Evolutionary conservation across 2,329 filamentous ascomycete species (phyloP).

Genomic region (Hymenoscyphus scutula): DNA sequence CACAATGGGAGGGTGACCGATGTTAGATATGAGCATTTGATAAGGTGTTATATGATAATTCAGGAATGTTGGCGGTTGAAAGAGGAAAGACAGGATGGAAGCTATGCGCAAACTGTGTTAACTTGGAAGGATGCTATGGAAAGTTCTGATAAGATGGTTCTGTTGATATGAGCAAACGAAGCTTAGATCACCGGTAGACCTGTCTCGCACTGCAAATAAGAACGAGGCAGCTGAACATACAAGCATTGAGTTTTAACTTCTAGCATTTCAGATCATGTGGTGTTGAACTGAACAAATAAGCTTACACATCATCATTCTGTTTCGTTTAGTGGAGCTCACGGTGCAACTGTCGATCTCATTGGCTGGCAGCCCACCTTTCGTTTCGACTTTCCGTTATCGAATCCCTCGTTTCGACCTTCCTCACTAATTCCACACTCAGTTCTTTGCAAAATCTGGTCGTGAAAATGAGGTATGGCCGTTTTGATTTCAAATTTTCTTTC

Average conservation of each 20-base stretch:
- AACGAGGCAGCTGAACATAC: too few species aligned
- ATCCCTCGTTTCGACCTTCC: constrained; percentile 6
- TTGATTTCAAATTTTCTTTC: too few species aligned
- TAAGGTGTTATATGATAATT: constrained; percentile 18
- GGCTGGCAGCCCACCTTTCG: not conserved
- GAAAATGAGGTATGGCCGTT: too few species aligned
- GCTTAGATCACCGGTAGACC: too few species aligned
- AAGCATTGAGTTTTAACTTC: too few species aligned
- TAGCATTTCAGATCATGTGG: too few species aligned
- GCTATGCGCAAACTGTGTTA: not conserved
- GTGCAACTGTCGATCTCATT: too few species aligned
- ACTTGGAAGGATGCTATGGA: constrained; percentile 1
- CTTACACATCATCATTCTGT: too few species aligned
- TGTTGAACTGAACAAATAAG: too few species aligned
- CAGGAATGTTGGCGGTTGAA: constrained; percentile 22
- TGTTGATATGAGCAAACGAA: not conserved
- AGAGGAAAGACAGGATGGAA: not conserved
- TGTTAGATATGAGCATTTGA: constrained; percentile 16
- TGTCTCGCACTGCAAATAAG: too few species aligned
- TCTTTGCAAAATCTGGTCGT: too few species aligned
- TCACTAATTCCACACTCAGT: not conserved
- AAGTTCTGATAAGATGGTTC: not conserved
- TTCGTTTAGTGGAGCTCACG: too few species aligned
- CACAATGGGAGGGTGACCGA: not conserved
- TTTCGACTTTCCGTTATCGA: constrained; percentile 6